Evolutionary conservation across 208 protist species (phyloP).

Genomic region (Wallacemonas rigidus): DNA sequence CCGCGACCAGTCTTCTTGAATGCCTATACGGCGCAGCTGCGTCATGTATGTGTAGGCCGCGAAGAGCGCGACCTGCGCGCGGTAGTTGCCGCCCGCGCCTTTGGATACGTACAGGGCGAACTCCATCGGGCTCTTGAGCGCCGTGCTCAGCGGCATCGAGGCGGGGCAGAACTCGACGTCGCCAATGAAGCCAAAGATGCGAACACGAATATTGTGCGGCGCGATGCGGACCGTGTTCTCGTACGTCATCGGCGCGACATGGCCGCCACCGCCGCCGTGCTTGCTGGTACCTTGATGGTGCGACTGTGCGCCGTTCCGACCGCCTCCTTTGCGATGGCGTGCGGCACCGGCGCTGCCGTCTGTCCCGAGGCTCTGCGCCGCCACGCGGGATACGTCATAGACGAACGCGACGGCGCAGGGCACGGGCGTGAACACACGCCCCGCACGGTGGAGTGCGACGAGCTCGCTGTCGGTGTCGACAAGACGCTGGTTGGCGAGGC

Average conservation of each 20-base stretch:
- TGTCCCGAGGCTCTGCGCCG: slow-evolving; percentile 8
- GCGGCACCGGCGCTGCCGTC: neutral
- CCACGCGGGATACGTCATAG: slow-evolving; percentile 27
- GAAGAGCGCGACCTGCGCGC: slow-evolving; percentile 42
- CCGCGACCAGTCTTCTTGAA: slow-evolving; percentile 20
- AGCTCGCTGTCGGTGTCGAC: slow-evolving; percentile 69
- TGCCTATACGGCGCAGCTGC: slow-evolving; percentile 51
- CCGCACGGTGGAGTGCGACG: slow-evolving; percentile 42
- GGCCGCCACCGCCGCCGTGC: neutral
- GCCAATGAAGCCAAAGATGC: slow-evolving; percentile 68
- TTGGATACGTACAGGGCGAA: slow-evolving; percentile 57
- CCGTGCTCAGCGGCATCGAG: slow-evolving; percentile 32
- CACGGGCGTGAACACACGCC: slow-evolving; percentile 54
- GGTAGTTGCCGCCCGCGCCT: slow-evolving; percentile 61
- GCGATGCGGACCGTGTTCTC: slow-evolving; percentile 46
- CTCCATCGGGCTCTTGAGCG: slow-evolving; percentile 36
- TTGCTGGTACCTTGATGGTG: slow-evolving; percentile 13
- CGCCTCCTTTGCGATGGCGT: neutral
- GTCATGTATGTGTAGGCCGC: slow-evolving; percentile 56
- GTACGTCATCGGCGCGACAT: slow-evolving; percentile 33
- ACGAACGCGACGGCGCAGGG: slow-evolving; percentile 69
- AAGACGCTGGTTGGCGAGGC: slow-evolving; percentile 52
- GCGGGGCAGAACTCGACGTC: slow-evolving; percentile 50
- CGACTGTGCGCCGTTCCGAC: neutral
- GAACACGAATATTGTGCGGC: slow-evolving; percentile 37